Evolutionary conservation across 1,284 basidiomycete genomes (phyloP).

Genomic region (Neotropicomus parvogracilis): DNA sequence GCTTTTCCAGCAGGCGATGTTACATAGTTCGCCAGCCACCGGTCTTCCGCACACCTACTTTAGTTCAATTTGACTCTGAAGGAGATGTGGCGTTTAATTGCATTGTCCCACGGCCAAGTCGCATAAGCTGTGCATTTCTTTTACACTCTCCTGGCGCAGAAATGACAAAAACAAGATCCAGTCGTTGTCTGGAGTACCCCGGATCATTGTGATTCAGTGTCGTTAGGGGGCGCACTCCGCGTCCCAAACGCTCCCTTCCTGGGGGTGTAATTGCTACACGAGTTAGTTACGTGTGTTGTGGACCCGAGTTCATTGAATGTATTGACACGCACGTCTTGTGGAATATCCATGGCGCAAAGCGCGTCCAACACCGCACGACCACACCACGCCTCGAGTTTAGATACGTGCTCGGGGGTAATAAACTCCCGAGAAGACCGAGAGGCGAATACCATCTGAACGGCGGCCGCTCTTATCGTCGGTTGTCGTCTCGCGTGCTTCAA

Average conservation of each 20-base stretch:
- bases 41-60: slow-evolving; percentile 1
- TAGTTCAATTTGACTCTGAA: slow-evolving; percentile 16
- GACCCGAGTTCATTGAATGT: neutral
- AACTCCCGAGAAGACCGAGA: slow-evolving; percentile 71
- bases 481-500: slow-evolving; percentile 15
- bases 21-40: neutral
- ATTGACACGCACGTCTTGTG: slow-evolving; percentile 41
- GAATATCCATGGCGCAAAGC: slow-evolving; percentile 36
- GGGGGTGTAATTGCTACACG: slow-evolving; percentile 36
- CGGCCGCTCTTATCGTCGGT: slow-evolving; percentile 65
- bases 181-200: slow-evolving; percentile 1
- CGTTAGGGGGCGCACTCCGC: neutral
- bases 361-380: slow-evolving; percentile 52
- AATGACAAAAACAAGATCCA: slow-evolving; percentile 3
- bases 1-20: neutral
- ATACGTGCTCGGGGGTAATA: slow-evolving; percentile 69
- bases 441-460: slow-evolving; percentile 84
- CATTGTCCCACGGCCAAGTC: neutral
- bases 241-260: slow-evolving; percentile 41
- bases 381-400: slow-evolving; percentile 63
- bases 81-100: slow-evolving; percentile 30
- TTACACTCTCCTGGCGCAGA: slow-evolving; percentile 1
- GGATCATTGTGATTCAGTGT: slow-evolving; percentile 7
- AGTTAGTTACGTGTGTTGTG: slow-evolving; percentile 1
- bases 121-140: neutral